Evolutionary conservation across 2,329 filamentous ascomycete species (phyloP).

Genomic region (Phialophora tarda): DNA sequence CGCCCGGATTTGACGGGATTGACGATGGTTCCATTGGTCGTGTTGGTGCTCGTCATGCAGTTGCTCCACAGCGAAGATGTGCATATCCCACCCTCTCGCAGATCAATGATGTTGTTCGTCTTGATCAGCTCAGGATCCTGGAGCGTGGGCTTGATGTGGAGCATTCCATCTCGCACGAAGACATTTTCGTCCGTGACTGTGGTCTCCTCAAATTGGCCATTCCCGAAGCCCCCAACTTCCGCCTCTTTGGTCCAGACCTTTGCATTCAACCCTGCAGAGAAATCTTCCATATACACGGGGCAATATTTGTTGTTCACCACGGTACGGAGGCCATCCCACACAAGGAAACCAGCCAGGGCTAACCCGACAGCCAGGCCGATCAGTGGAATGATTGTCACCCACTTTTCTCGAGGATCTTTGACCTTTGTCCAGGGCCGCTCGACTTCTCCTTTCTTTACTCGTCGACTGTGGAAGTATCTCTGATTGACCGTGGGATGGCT

Average conservation of each 20-base stretch:
- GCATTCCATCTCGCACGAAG: constrained; percentile 70
- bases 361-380: constrained; percentile 73
- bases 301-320: constrained; percentile 79
- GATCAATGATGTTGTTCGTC: constrained; percentile 70
- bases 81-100: constrained; percentile 69
- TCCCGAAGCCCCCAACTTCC: constrained; percentile 59
- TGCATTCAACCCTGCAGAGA: constrained; percentile 62
- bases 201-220: constrained; percentile 81
- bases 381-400: constrained; percentile 80
- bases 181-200: constrained; percentile 75
- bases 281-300: constrained; percentile 69
- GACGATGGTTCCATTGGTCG: constrained; percentile 75
- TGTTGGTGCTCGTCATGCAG: constrained; percentile 78
- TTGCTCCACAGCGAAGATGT: constrained; percentile 64
- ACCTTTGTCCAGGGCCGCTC: constrained; percentile 75
- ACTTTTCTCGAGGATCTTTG: constrained; percentile 79
- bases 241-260: constrained; percentile 72
- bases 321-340: constrained; percentile 75
- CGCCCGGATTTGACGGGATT: constrained; percentile 79
- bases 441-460: constrained; percentile 73
- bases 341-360: constrained; percentile 69
- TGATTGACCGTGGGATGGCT: constrained; percentile 22
- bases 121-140: constrained; percentile 71
- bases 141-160: constrained; percentile 78
- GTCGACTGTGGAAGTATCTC: constrained; percentile 69